A percentile compares a stretch with the other conserved stretches of the same genome.
These are phyloP conservation scores for Chaetomium tenue DNA, from an alignment of 495 filamentous ascomycete species.

Conservation along the genomic window DNA sequence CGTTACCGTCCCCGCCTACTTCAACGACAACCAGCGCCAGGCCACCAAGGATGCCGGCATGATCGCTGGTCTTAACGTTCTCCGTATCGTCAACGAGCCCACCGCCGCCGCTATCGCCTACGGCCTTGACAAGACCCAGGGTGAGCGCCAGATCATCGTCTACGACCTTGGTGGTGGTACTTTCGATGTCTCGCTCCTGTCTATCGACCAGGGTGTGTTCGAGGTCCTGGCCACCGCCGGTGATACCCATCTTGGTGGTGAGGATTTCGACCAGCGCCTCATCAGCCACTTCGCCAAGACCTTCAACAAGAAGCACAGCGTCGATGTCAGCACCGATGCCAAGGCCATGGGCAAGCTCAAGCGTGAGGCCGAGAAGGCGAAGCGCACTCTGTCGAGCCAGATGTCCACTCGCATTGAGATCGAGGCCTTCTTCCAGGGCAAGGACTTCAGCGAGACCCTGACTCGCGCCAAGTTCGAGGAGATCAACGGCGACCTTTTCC, in stretches of 20 bases:
- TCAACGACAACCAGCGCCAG: conserved; percentile 98
- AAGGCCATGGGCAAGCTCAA: conserved; percentile 99
- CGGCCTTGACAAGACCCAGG: conserved; percentile 81
- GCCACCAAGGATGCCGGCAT: conserved; percentile 96
- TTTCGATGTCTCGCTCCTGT: conserved; percentile 98
- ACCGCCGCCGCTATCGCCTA: conserved; percentile 87
- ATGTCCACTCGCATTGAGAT: conserved; percentile 99
- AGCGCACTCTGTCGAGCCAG: conserved; percentile 97
- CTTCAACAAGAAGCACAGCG: conserved; percentile 98
- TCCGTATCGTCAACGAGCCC: conserved; percentile 96
- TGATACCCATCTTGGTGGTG: conserved; percentile 99
- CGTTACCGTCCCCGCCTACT: conserved; percentile 96
- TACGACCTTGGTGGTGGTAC: conserved; percentile 99
- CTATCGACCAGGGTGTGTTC: conserved; percentile 95
- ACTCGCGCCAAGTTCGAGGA: conserved; percentile 99
- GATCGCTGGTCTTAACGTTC: conserved; percentile 92
- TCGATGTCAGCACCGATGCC: conserved; percentile 88
- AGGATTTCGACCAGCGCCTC: conserved; percentile 98
- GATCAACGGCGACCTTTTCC: conserved; percentile 97
- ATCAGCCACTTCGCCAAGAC: conserved; percentile 97
- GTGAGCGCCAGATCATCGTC: conserved; percentile 88
- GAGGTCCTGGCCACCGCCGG: conserved; percentile 97
- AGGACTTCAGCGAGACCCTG: conserved; percentile 97
- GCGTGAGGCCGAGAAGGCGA: conserved; percentile 99
- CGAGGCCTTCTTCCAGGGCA: conserved; percentile 93